Evolutionary conservation across 768 basidiomycete genomes (phyloP).

Genomic region (Suillus variegatus): DNA sequence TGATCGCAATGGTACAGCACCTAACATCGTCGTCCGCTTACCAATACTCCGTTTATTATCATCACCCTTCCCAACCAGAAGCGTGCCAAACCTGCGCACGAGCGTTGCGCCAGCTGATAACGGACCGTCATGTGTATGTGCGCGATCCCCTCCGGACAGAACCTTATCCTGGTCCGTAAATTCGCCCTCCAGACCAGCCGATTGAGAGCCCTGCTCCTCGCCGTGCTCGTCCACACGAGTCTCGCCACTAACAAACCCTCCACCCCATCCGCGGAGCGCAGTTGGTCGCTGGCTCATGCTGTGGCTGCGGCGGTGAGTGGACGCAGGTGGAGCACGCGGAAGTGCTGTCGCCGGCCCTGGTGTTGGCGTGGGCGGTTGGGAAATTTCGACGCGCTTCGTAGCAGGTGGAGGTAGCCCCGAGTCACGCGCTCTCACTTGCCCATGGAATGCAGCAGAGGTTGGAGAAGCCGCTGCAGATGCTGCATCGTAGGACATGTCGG

Average conservation of each 20-base stretch:
- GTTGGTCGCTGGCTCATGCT: constrained; percentile 77
- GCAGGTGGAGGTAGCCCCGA: constrained; percentile 47
- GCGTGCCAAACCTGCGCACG: constrained; percentile 75
- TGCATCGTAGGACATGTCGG: constrained; percentile 78
- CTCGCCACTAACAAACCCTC: constrained; percentile 52
- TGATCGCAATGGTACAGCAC: constrained; percentile 38
- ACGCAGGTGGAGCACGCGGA: constrained; percentile 74
- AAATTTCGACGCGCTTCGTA: constrained; percentile 34
- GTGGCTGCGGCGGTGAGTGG: constrained; percentile 81
- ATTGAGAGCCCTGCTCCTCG: constrained; percentile 48
- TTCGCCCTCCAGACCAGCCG: constrained; percentile 65
- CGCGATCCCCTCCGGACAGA: constrained; percentile 28
- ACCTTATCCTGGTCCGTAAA: constrained; percentile 46
- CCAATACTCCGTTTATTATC: constrained; percentile 42
- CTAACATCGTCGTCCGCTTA: constrained; percentile 55
- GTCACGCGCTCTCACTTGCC: constrained; percentile 68
- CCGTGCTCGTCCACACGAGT: constrained; percentile 46
- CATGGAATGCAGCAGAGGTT: constrained; percentile 56
- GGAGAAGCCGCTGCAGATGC: constrained; percentile 51
- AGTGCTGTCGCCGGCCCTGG: constrained; percentile 34
- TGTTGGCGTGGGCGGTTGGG: constrained; percentile 20
- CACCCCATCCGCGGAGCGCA: constrained; percentile 54
- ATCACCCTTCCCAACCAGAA: constrained; percentile 53
- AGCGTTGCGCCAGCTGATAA: constrained; percentile 67
- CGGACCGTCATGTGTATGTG: constrained; percentile 21